phyloP scores from a whole-genome alignment of 805 yeast species.

The Saccharomycopsis capsularis region DNA sequence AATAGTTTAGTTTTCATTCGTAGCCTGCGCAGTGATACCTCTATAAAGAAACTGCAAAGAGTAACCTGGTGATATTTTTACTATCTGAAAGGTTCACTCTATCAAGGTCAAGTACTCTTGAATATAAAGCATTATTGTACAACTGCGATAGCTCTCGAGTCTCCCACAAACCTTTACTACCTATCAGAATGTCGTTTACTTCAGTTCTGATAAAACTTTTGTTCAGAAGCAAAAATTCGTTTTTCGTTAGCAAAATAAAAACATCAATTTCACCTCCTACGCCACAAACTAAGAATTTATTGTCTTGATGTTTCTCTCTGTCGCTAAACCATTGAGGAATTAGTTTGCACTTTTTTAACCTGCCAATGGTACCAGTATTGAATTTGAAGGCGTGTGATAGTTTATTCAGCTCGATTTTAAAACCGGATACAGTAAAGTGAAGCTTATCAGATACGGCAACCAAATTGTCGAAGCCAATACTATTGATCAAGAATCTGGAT shows the following conservation, averaged over 20 bases:
- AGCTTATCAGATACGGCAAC: constrained; percentile 11
- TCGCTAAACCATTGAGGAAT: constrained; percentile 2
- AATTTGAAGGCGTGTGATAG: neutral
- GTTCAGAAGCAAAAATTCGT: too few relatives aligned
- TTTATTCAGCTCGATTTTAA: neutral
- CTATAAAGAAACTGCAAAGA: too few relatives aligned
- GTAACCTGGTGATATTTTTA: too few relatives aligned
- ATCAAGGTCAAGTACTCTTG: too few relatives aligned
- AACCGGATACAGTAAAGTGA: constrained; percentile 10
- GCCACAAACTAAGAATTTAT: constrained; percentile 7
- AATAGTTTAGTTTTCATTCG: too few relatives aligned
- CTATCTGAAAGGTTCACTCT: too few relatives aligned
- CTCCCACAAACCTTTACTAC: too few relatives aligned
- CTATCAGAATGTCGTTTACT: too few relatives aligned
- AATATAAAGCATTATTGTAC: too few relatives aligned
- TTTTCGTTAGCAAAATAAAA: neutral
- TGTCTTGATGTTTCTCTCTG: neutral
- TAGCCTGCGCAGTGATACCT: too few relatives aligned
- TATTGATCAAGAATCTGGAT: neutral
- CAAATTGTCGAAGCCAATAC: neutral
- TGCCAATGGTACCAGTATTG: neutral
- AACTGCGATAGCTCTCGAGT: too few relatives aligned
- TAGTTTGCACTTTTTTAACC: constrained; percentile 1
- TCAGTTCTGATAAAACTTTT: too few relatives aligned
- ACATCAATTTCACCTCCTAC: constrained; percentile 7